Base-by-base conservation (phyloP, 345 rosid genomes). In the Reutealis trisperma region DNA sequence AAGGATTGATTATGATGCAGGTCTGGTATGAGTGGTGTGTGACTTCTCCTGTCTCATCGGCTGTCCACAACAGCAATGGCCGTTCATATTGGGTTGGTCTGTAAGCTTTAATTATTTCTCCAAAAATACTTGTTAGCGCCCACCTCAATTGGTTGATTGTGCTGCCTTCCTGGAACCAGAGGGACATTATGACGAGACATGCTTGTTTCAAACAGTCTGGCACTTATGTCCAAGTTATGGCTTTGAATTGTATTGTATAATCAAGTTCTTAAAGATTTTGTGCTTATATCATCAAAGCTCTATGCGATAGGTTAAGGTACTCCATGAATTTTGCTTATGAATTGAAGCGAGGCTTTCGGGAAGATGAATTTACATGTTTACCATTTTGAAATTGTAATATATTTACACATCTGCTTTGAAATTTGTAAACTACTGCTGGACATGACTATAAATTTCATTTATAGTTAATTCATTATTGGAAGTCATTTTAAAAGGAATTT, bases 11-110 rank as follows among this genome's bases (percentile, higher is more conserved):
- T 77, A 30, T 63, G 70, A 27, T 81, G 69, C 82, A 96, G 99
- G 99, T 94, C 71, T 96, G 99, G 98, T 94, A 96, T 51, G 98
- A 96, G 77, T 96, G 99, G 99, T 87, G 93, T 37, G 95, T 91
- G 69, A 70, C 90, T 37, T 87, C 94, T 57, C 98, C 97, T 10
- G 30, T 67, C 60, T 84, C 86, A 37, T 85, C 92, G 19, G 88
- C 98, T 14, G 67, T 94, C 62, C 99, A 94, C 87, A 96, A 96
- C 89, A 86, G 87, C 89, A 94, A 89, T 70, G 99, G 98, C 19
- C 97, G 98, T 55, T 96, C 99, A 3, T 92, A 94, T 49, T 91
- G 98, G 99, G 98, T 93, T 19, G 99, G 99, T 42, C 95, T 94
- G 34, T 96, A 91, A 88, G 19, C 34, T 68, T 24, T 45, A 6